phyloP scores from a whole-genome alignment of 257 asterid genomes.

The Hygrophila difformis region DNA sequence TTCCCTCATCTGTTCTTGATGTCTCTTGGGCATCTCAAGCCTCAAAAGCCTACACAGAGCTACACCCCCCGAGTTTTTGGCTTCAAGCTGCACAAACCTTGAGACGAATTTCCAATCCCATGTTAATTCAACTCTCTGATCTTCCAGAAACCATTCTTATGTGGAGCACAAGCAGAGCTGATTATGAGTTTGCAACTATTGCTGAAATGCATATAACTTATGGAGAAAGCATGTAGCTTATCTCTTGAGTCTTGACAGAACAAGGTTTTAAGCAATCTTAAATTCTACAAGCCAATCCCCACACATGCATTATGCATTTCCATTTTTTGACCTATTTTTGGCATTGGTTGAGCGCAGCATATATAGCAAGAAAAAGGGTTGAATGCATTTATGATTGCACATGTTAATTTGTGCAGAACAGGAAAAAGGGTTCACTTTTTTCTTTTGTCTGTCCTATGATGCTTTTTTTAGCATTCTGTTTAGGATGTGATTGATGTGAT shows the following conservation, averaged over 20 bases:
- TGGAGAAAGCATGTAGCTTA: too few relatives aligned
- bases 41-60: constrained; percentile 74
- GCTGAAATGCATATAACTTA: too few relatives aligned
- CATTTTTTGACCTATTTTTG: background rate
- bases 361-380: background rate
- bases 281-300: background rate
- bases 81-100: constrained; percentile 82
- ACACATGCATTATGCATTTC: background rate
- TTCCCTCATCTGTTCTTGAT: constrained; percentile 92
- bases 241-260: background rate
- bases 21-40: constrained; percentile 92
- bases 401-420: background rate
- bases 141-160: constrained; percentile 25
- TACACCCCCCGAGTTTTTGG: constrained; percentile 86
- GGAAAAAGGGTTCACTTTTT: too few relatives aligned
- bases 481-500: too few relatives aligned
- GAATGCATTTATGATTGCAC: constrained; percentile 3
- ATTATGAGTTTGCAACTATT: too few relatives aligned
- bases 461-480: too few relatives aligned
- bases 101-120: constrained; percentile 19
- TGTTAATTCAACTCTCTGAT: constrained; percentile 18
- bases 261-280: constrained; percentile 1
- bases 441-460: background rate
- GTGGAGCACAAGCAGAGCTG: too few relatives aligned
- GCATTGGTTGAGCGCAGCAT: background rate